Base-by-base conservation (phyloP, 495 filamentous ascomycete species). In the Penicillium goetzii region DNA sequence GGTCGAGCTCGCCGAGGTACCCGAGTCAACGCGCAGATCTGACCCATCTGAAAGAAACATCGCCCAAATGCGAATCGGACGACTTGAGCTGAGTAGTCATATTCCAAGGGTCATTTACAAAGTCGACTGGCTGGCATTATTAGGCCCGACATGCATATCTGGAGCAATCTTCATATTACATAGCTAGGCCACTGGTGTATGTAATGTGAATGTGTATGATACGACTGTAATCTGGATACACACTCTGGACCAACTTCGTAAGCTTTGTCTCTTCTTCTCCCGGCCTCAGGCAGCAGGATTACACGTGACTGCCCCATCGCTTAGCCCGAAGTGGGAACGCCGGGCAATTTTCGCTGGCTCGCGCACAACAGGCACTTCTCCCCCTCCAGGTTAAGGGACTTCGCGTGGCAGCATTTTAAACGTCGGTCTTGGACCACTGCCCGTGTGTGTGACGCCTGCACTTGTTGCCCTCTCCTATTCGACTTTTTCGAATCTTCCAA, bases 391-490 rank as follows among this genome's bases (percentile, higher is more conserved):
- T 70, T 65, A 59, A 71, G 68, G 71, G 68, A 76, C 70, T 72
- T 76, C 76, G 76, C 78, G 76, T 79, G 78, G 78, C 72, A 78
- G 74, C 74, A 62, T 74, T 68, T 66, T 74, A 63, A 71, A 69
- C 63, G 57, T 41, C 57, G 69, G 59, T 69, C 59, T 59, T 17
- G 19, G 59, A 60, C 56, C 66, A 65, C 70, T 73, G 68, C 71
- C 68, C 64, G 70, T 69, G 66, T 68, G 57, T 43, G 49, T 60
- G 50, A 63, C 71, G 61, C 62, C 53, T 51, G 41, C 45, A 34
- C 36, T 41, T 52, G 17, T 58, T n/a, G 58, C 58, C 15, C 47
- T 43, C 57, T 49, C 28, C 33, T 33, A 32, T 21, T 56, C 47
- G 21, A 45, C 51, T 45, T 54, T 55, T 65, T 28, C 10, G 5